Conservation (phyloP, 805 yeast genomes). For the Candida jianshihensis region DNA sequence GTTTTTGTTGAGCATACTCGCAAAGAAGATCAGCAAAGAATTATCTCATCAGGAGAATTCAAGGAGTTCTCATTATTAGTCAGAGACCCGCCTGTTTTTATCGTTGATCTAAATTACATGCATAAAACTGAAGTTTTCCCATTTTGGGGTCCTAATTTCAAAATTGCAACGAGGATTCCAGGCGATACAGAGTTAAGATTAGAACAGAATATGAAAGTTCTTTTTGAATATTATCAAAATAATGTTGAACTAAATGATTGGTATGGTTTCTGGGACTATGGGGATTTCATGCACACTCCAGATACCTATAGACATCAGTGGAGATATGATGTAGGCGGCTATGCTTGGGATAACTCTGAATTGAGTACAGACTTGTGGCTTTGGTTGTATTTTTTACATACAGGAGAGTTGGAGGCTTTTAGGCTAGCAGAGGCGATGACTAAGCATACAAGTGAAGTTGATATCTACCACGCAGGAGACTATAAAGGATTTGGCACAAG, state of each 20-base stretch:
- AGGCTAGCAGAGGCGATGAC: slow-evolving; percentile 1
- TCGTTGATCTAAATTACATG: not conserved
- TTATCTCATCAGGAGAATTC: not conserved
- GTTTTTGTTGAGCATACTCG: not conserved
- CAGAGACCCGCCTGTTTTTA: not conserved
- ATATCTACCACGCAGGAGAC: not conserved
- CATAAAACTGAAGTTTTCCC: not conserved
- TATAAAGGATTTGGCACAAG: slow-evolving; percentile 1
- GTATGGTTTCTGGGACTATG: slow-evolving; percentile 1
- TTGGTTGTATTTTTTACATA: slow-evolving; percentile 1
- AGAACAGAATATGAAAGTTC: not conserved
- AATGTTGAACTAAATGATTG: not conserved
- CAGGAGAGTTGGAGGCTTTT: not conserved
- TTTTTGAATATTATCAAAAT: not conserved
- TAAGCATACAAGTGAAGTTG: slow-evolving; percentile 1
- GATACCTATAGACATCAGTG: slow-evolving; percentile 1
- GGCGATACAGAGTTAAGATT: not conserved
- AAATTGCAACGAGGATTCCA: not conserved
- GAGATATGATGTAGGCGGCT: slow-evolving; percentile 2
- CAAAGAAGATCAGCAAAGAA: not conserved
- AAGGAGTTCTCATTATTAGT: not conserved
- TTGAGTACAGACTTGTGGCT: slow-evolving; percentile 1
- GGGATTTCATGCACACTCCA: slow-evolving; percentile 1
- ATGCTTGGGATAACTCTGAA: slow-evolving; percentile 2
- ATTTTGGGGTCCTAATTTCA: not conserved